Conservation (phyloP, 2,329 filamentous ascomycete species). For the Trichophyton verrucosum region DNA sequence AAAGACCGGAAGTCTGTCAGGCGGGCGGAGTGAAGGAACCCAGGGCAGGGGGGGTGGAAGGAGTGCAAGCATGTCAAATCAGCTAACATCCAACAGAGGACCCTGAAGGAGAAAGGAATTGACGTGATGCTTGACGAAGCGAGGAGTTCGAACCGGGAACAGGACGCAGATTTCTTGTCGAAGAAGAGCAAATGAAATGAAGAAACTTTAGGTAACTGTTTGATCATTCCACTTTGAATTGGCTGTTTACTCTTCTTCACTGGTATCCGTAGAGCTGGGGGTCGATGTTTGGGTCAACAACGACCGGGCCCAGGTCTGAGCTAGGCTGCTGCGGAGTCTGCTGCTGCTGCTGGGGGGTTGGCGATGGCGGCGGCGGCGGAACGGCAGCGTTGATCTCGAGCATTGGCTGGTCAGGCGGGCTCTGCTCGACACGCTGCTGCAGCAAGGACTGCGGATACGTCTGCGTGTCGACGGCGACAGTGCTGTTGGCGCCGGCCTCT, state of each 20-base stretch:
- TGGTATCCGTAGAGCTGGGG: conserved; percentile 1
- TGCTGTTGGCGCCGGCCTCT: too few relatives aligned
- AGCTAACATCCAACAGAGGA: conserved; percentile 57
- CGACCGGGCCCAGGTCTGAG: too few relatives aligned
- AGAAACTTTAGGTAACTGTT: too few relatives aligned
- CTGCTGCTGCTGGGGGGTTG: neutral
- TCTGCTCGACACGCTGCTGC: neutral
- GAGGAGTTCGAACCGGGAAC: conserved; percentile 76
- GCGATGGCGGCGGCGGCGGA: neutral
- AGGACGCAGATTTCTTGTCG: conserved; percentile 43
- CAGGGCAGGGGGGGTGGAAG: neutral
- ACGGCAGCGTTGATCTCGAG: too few relatives aligned
- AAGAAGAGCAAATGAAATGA: conserved; percentile 1
- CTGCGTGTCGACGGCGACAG: neutral
- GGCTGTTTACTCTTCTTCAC: neutral
- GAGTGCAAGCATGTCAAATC: neutral
- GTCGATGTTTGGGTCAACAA: neutral
- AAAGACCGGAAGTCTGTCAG: neutral
- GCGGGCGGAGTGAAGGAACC: too few relatives aligned
- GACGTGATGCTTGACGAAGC: conserved; percentile 88
- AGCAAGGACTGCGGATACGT: neutral
- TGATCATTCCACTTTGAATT: neutral
- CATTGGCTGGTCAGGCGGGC: neutral
- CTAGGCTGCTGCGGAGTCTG: neutral
- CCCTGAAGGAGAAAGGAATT: conserved; percentile 77